Conservation (phyloP, 2,329 filamentous ascomycete species). For the Fusarium nelsonii region DNA sequence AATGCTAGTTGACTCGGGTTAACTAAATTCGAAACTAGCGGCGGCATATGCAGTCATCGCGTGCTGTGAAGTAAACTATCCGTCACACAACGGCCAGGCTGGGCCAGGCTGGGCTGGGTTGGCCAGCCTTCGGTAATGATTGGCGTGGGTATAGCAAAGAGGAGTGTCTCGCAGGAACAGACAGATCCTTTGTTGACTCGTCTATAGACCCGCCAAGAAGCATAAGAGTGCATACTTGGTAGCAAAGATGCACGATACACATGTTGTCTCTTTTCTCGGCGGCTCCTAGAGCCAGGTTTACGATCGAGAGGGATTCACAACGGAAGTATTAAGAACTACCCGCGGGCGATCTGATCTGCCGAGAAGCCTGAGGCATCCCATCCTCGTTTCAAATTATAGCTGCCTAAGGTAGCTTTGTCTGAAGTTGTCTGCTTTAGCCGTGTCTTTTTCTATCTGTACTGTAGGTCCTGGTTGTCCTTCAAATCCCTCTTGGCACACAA, state of each 20-base stretch:
- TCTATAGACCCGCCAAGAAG: slow-evolving; percentile 26
- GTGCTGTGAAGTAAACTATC: slow-evolving; percentile 30
- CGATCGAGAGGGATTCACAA: slow-evolving; percentile 40
- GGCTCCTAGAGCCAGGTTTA: slow-evolving; percentile 13
- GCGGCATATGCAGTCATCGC: slow-evolving; percentile 32
- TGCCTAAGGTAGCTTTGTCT: slow-evolving; percentile 29
- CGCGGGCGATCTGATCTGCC: slow-evolving; percentile 44
- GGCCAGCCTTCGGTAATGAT: not conserved
- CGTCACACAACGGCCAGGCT: slow-evolving; percentile 18
- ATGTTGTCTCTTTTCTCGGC: slow-evolving; percentile 41
- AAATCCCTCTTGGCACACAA: slow-evolving; percentile 32
- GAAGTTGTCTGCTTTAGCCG: slow-evolving; percentile 3
- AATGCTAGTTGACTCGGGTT: slow-evolving; percentile 4
- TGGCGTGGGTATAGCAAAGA: slow-evolving; percentile 30
- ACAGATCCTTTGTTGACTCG: slow-evolving; percentile 5
- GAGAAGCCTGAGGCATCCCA: slow-evolving; percentile 43
- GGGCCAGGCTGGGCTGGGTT: not conserved
- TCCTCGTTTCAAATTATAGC: slow-evolving; percentile 22
- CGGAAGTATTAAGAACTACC: slow-evolving; percentile 32
- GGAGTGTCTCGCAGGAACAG: slow-evolving; percentile 11
- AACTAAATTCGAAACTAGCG: slow-evolving; percentile 20
- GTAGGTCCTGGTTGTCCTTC: slow-evolving; percentile 21
- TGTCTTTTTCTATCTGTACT: slow-evolving; percentile 11
- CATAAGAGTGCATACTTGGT: slow-evolving; percentile 28
- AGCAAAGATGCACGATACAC: slow-evolving; percentile 8